Conservation (phyloP, 2,329 filamentous ascomycete species). For the Colletotrichum salicis region DNA sequence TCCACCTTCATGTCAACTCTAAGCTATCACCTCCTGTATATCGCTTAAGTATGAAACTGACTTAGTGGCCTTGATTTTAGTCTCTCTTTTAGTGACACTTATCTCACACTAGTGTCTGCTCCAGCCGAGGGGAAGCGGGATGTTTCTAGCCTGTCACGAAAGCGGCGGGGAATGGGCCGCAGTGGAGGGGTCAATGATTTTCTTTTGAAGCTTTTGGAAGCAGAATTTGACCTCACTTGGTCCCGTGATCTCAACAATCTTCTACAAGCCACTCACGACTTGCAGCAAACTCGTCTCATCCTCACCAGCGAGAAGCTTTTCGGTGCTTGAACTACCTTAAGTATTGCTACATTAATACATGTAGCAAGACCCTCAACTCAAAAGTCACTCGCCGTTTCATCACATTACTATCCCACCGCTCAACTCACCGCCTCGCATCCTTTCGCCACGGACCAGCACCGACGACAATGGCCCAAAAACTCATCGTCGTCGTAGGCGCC, state of each 20-base stretch:
- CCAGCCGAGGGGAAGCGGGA: background rate
- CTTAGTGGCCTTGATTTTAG: background rate
- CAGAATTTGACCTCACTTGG: background rate
- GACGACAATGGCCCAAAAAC: slow-evolving; percentile 37
- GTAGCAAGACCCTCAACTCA: background rate
- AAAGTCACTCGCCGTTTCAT: background rate
- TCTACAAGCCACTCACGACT: background rate
- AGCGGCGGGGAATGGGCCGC: slow-evolving; percentile 1
- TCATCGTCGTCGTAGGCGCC: slow-evolving; percentile 58
- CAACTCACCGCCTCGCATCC: background rate
- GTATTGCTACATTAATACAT: background rate
- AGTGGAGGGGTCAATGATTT: background rate
- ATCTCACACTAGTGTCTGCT: background rate
- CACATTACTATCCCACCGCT: background rate
- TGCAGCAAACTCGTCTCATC: background rate
- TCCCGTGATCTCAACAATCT: background rate
- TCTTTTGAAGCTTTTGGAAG: background rate
- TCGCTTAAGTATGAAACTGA: background rate
- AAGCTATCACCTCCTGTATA: background rate
- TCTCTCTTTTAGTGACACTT: background rate
- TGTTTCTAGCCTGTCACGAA: background rate
- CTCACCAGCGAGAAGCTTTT: background rate
- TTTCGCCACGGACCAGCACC: background rate
- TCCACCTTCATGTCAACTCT: background rate
- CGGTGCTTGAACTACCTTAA: background rate